A percentile compares a stretch with the other conserved stretches of the same genome.
Evolutionary conservation across 2,329 filamentous ascomycete species (phyloP).

Genomic region (Fusarium sp.): DNA sequence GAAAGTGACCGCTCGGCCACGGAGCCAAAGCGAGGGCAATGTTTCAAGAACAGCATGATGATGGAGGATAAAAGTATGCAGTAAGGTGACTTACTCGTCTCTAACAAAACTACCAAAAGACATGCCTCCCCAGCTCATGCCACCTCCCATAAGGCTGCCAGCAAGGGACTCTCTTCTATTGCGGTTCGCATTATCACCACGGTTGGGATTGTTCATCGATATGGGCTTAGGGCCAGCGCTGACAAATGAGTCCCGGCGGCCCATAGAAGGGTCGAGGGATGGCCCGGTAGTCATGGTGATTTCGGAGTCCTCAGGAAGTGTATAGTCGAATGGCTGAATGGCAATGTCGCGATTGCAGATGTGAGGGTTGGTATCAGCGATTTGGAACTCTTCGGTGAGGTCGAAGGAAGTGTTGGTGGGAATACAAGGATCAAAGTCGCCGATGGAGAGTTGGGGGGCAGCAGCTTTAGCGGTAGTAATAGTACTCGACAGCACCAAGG

Average conservation of each 20-base stretch:
- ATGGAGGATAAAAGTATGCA: slow-evolving; percentile 14
- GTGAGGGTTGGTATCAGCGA: background rate
- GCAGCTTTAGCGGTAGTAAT: slow-evolving; percentile 40
- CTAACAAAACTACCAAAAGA: slow-evolving; percentile 97
- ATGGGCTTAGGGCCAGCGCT: slow-evolving; percentile 74
- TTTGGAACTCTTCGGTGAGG: slow-evolving; percentile 8
- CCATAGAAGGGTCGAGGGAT: slow-evolving; percentile 65
- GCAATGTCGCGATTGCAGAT: background rate
- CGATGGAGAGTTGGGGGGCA: slow-evolving; percentile 35
- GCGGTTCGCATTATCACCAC: slow-evolving; percentile 64
- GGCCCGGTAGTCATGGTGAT: slow-evolving; percentile 69
- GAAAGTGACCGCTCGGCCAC: background rate
- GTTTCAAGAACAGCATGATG: background rate
- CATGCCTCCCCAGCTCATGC: slow-evolving; percentile 97
- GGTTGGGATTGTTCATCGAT: slow-evolving; percentile 72
- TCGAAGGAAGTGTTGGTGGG: slow-evolving; percentile 49
- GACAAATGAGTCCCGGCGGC: slow-evolving; percentile 73
- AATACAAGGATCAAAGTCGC: slow-evolving; percentile 31
- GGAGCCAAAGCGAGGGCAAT: slow-evolving; percentile 13
- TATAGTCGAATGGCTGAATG: background rate
- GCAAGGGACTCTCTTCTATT: slow-evolving; percentile 71
- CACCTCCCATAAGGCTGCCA: slow-evolving; percentile 76
- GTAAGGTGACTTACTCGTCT: slow-evolving; percentile 82
- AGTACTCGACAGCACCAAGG: slow-evolving; percentile 39
- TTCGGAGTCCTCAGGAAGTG: slow-evolving; percentile 40